These are phyloP conservation scores for Macroventuria anomochaeta DNA, from an alignment of 2,329 filamentous ascomycete species.

Conservation along the genomic window DNA sequence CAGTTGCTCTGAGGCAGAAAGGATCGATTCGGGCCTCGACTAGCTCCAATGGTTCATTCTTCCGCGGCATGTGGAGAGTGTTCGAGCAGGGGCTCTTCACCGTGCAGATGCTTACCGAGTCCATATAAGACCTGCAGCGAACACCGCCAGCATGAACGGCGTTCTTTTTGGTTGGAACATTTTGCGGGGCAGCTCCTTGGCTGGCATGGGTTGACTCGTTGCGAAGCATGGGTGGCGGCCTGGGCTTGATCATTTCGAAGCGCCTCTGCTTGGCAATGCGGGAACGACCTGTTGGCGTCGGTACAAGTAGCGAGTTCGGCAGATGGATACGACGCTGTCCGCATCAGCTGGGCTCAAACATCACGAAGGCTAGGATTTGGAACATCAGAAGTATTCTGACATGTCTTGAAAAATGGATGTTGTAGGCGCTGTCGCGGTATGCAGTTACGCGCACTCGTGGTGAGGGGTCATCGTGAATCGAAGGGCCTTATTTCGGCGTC, in stretches of 20 bases:
- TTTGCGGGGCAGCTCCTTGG: constrained; percentile 44
- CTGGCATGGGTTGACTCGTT: constrained; percentile 31
- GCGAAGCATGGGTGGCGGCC: constrained; percentile 25
- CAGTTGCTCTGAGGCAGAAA: constrained; percentile 35
- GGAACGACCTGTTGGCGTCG: constrained; percentile 7
- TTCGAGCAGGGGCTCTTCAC: constrained; percentile 23
- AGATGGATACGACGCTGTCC: constrained; percentile 8
- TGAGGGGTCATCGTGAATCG: neutral
- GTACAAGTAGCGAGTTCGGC: constrained; percentile 7
- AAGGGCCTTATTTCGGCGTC: constrained; percentile 11
- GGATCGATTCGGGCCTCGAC: constrained; percentile 23
- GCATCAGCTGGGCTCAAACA: neutral
- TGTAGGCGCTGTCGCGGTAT: constrained; percentile 1
- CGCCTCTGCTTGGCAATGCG: constrained; percentile 29
- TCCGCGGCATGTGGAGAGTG: neutral
- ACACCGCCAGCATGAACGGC: constrained; percentile 25
- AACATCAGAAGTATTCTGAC: neutral
- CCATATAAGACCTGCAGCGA: constrained; percentile 28
- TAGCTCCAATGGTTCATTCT: constrained; percentile 22
- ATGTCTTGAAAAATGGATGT: neutral
- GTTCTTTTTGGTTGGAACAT: constrained; percentile 23
- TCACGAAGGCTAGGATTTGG: neutral
- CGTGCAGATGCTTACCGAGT: constrained; percentile 32
- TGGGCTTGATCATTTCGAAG: constrained; percentile 25
- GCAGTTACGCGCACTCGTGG: neutral